Evolutionary conservation across 1,139 yeast genomes (phyloP).

Genomic region (Debaryomycetaceae sp.): DNA sequence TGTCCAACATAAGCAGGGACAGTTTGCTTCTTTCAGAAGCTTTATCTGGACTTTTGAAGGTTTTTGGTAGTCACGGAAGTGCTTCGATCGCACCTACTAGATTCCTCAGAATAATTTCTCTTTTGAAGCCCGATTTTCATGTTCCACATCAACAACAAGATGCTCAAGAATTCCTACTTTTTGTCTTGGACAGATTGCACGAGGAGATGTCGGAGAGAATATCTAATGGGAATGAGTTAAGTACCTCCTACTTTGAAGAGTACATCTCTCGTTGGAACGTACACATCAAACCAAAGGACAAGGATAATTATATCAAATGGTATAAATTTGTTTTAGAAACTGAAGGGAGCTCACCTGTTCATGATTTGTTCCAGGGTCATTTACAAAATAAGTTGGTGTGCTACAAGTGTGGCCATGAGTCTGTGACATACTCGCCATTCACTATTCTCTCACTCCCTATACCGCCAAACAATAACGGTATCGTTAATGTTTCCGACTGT

Average conservation of each 20-base stretch:
- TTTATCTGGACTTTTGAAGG: conserved; percentile 35
- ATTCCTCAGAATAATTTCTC: conserved; percentile 52
- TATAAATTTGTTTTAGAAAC: conserved; percentile 44
- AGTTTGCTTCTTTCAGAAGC: conserved; percentile 47
- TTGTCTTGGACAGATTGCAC: conserved; percentile 63
- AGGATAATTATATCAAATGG: conserved; percentile 60
- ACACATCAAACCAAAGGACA: conserved; percentile 27
- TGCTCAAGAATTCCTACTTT: conserved; percentile 70
- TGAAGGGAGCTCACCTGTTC: conserved; percentile 66
- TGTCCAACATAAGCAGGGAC: conserved; percentile 13
- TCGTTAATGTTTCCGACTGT: conserved; percentile 56
- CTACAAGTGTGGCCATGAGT: conserved; percentile 57
- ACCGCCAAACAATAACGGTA: conserved; percentile 35
- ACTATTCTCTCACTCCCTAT: conserved; percentile 67
- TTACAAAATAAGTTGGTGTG: conserved; percentile 62
- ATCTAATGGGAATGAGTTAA: conserved; percentile 9
- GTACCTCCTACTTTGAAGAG: conserved; percentile 12
- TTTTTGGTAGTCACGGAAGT: conserved; percentile 54
- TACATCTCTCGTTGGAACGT: conserved; percentile 33
- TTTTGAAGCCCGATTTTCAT: conserved; percentile 58
- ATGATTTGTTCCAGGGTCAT: conserved; percentile 64
- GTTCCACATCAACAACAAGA: conserved; percentile 78
- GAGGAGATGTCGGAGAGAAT: conserved; percentile 51
- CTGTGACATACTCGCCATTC: conserved; percentile 57
- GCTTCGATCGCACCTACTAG: conserved; percentile 63